A percentile compares a stretch with the other conserved stretches of the same genome.
phyloP scores from a whole-genome alignment of 164 flowering plant genomes.

The Sextonia rubra region DNA sequence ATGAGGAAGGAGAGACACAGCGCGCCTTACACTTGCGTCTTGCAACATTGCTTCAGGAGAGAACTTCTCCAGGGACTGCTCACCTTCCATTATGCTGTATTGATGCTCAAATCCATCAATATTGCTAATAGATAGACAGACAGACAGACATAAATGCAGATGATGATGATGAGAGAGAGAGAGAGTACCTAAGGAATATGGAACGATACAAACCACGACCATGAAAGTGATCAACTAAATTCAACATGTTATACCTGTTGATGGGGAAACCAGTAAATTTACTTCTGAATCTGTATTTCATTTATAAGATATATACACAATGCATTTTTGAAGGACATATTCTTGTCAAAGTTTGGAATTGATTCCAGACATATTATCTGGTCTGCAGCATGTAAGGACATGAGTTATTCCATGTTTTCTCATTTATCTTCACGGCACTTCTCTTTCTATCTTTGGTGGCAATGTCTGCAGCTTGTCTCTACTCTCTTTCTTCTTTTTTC shows the following conservation, averaged over 20 bases:
- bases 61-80: conserved; percentile 48
- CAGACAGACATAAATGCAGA: neutral
- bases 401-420: too few species aligned
- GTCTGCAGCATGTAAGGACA: too few species aligned
- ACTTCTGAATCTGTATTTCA: neutral
- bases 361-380: too few species aligned
- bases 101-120: conserved; percentile 6
- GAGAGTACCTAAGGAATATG: conserved; percentile 61
- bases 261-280: neutral
- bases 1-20: conserved; percentile 59
- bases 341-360: too few species aligned
- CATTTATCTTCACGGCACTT: too few species aligned
- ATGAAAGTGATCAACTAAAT: conserved; percentile 80
- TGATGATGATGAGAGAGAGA: conserved; percentile 3
- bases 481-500: too few species aligned
- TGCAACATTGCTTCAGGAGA: conserved; percentile 77
- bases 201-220: conserved; percentile 76
- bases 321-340: too few species aligned
- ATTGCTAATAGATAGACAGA: too few species aligned
- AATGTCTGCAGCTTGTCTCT: too few species aligned
- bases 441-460: too few species aligned
- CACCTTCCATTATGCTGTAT: conserved; percentile 95
- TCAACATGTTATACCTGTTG: conserved; percentile 69
- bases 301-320: too few species aligned
- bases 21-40: conserved; percentile 40